Evolutionary conservation across 2,329 filamentous ascomycete genomes (phyloP).

Genomic region (Rhytidhysteron rufulum): DNA sequence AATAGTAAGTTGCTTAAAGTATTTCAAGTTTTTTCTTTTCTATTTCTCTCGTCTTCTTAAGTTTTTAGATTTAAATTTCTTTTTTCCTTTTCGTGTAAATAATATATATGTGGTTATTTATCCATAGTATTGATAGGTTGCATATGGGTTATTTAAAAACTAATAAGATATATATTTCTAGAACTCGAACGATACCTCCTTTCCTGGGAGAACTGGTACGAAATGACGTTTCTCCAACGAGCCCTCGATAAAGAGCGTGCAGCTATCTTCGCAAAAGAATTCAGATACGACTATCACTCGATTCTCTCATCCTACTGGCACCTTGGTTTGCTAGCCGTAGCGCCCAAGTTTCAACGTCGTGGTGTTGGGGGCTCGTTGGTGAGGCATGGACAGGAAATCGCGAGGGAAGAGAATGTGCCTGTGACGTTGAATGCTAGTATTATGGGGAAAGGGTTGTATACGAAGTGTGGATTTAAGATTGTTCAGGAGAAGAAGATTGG

Average conservation of each 20-base stretch:
- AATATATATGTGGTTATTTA: too few relatives aligned
- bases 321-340: slow-evolving; percentile 12
- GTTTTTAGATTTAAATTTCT: not conserved
- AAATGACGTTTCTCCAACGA: slow-evolving; percentile 12
- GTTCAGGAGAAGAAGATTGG: slow-evolving; percentile 7
- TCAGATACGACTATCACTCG: slow-evolving; percentile 5
- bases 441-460: slow-evolving; percentile 14
- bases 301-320: slow-evolving; percentile 14
- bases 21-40: not conserved
- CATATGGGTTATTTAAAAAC: not conserved
- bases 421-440: slow-evolving; percentile 16
- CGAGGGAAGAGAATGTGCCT: slow-evolving; percentile 14
- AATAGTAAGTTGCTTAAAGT: slow-evolving; percentile 10
- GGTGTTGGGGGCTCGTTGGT: slow-evolving; percentile 16
- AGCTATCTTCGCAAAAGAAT: not conserved
- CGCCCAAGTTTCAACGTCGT: slow-evolving; percentile 13
- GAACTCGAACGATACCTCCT: slow-evolving; percentile 17
- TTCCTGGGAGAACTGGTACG: slow-evolving; percentile 16
- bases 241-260: slow-evolving; percentile 8
- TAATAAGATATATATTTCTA: slow-evolving; percentile 7
- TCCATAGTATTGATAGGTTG: not conserved
- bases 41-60: not conserved
- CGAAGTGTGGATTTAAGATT: slow-evolving; percentile 15
- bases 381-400: slow-evolving; percentile 11
- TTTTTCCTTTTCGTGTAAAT: not conserved